phyloP scores from a whole-genome alignment of 2,329 filamentous ascomycete genomes.

The Grosmannia clavigera region DNA sequence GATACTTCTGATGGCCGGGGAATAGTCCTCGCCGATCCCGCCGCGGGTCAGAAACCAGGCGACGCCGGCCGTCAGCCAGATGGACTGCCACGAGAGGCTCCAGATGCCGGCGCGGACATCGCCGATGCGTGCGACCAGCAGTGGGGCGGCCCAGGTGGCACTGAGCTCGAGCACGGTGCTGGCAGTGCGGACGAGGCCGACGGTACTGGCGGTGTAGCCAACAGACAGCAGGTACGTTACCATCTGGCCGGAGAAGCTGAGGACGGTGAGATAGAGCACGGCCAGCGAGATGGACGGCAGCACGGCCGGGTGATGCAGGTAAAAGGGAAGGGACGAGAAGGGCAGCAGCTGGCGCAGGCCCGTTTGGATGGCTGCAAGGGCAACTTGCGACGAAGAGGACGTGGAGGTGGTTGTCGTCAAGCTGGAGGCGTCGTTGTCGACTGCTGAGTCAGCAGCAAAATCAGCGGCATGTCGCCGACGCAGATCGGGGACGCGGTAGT shows the following conservation, averaged over 20 bases:
- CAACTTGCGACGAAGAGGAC: not conserved
- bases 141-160: constrained; percentile 48
- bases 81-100: constrained; percentile 57
- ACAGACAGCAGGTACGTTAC: constrained; percentile 47
- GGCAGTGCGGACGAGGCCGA: constrained; percentile 40
- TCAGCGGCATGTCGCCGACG: not conserved
- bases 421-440: not conserved
- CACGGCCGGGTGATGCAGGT: constrained; percentile 42
- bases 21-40: too few relatives aligned
- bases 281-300: constrained; percentile 47
- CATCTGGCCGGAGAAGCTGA: constrained; percentile 50
- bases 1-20: not conserved
- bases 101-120: constrained; percentile 56
- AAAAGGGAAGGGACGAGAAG: constrained; percentile 24
- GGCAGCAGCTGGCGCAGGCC: constrained; percentile 12
- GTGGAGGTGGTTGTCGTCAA: not conserved
- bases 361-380: not conserved
- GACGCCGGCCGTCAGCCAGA: constrained; percentile 34
- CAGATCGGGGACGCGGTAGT: constrained; percentile 13
- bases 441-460: not conserved
- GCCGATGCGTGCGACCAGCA: constrained; percentile 41
- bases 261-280: constrained; percentile 49
- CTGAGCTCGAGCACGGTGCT: constrained; percentile 44
- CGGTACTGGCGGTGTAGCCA: constrained; percentile 35
- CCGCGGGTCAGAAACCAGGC: constrained; percentile 26